Percentiles rank a stretch among this genome's conserved stretches.
Evolutionary conservation across 441 rosid species (phyloP).

Genomic region (Populus trichocarpa): DNA sequence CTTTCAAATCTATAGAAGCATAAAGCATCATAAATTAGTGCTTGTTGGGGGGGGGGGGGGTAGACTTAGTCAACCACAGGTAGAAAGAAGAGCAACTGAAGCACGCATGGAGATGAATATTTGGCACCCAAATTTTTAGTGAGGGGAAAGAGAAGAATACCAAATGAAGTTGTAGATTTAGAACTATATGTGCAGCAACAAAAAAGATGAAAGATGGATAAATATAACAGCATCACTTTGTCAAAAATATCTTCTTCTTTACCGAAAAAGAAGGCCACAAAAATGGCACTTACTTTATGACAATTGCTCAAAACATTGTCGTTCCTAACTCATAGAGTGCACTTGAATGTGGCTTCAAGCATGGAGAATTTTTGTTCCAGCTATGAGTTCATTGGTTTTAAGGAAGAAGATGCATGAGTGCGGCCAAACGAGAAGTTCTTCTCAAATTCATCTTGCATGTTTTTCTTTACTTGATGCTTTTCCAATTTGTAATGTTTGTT

Average conservation of each 20-base stretch:
- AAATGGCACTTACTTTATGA: background rate
- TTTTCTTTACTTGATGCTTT: background rate
- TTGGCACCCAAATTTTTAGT: background rate
- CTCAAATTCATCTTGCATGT: background rate
- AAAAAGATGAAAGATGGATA: background rate
- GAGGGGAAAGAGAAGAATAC: background rate
- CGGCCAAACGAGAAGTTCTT: background rate
- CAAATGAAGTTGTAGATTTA: background rate
- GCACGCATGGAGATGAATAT: background rate
- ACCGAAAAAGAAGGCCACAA: background rate
- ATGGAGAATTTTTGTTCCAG: background rate
- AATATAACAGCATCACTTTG: background rate
- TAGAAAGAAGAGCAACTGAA: background rate
- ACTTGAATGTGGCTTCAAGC: background rate
- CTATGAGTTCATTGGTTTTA: background rate
- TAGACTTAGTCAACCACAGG: background rate
- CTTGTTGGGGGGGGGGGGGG: background rate
- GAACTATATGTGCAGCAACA: background rate
- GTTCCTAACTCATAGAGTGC: background rate
- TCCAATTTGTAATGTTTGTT: background rate
- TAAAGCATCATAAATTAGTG: background rate
- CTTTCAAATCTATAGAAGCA: background rate
- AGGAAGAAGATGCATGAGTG: slow-evolving; percentile 1
- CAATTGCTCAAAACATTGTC: background rate
- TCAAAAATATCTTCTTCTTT: background rate